Percentiles rank a stretch among this genome's conserved stretches.
Conservation (phyloP, 2,329 filamentous ascomycete genomes). For the Colletotrichum sp. region DNA sequence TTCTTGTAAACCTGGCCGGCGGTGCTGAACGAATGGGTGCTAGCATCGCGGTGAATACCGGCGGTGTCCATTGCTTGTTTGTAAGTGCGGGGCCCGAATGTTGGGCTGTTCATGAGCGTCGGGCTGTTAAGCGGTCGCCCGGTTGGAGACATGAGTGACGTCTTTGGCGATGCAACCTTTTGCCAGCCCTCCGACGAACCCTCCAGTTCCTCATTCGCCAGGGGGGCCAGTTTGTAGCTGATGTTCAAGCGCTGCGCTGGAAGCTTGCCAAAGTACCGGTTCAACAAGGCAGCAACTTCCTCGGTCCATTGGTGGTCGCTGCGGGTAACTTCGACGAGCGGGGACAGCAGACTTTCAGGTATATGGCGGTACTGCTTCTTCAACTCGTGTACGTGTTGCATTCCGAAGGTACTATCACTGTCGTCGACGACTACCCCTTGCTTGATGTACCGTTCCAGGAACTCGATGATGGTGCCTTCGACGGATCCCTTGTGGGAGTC, state of each 20-base stretch:
- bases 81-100: background rate
- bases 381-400: constrained; percentile 36
- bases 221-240: constrained; percentile 42
- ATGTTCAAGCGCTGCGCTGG: constrained; percentile 40
- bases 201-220: constrained; percentile 36
- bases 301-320: constrained; percentile 32
- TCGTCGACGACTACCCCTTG: constrained; percentile 29
- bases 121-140: constrained; percentile 9
- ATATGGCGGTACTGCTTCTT: constrained; percentile 45
- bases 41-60: constrained; percentile 29
- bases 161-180: background rate
- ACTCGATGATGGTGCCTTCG: constrained; percentile 44
- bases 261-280: constrained; percentile 46
- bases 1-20: constrained; percentile 48
- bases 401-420: constrained; percentile 32
- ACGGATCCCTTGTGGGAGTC: constrained; percentile 40
- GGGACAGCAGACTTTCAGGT: constrained; percentile 46
- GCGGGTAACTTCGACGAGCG: constrained; percentile 44
- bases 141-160: background rate
- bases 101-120: background rate
- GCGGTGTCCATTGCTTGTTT: constrained; percentile 26
- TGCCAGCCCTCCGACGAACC: constrained; percentile 16
- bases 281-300: constrained; percentile 47
- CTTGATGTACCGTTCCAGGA: constrained; percentile 48
- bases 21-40: constrained; percentile 36